Percentiles rank a stretch among this genome's conserved stretches.
These are phyloP conservation scores for Diplocarpon mali DNA, from an alignment of 2,329 filamentous ascomycete genomes.

Conservation along the genomic window DNA sequence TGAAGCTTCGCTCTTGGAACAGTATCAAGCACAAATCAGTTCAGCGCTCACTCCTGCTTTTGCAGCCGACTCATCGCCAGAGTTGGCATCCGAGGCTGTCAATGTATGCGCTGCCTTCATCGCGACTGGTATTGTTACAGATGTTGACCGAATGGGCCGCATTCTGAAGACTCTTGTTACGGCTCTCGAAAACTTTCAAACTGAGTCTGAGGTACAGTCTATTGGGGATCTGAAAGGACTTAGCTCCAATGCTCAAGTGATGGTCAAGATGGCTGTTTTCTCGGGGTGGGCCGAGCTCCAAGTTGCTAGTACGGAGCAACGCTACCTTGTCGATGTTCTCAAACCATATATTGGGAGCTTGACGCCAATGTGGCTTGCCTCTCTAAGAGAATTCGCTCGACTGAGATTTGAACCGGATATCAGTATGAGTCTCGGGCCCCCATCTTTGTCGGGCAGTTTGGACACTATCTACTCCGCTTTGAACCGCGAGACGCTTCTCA, in stretches of 20 bases:
- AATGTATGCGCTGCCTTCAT: slow-evolving; percentile 98
- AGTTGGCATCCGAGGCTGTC: slow-evolving; percentile 89
- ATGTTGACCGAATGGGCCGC: slow-evolving; percentile 96
- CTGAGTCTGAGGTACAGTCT: slow-evolving; percentile 66
- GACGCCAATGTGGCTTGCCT: slow-evolving; percentile 89
- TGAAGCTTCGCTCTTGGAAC: slow-evolving; percentile 91
- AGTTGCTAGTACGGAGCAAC: slow-evolving; percentile 85
- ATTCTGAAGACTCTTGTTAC: slow-evolving; percentile 89
- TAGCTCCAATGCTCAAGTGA: slow-evolving; percentile 91
- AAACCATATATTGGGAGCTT: slow-evolving; percentile 82
- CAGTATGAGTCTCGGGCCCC: slow-evolving; percentile 75
- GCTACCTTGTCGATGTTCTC: slow-evolving; percentile 78
- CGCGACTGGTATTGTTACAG: slow-evolving; percentile 91
- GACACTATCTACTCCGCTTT: slow-evolving; percentile 92
- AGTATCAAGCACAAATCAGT: slow-evolving; percentile 97
- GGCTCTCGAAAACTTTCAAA: slow-evolving; percentile 84
- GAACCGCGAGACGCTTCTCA: slow-evolving; percentile 84
- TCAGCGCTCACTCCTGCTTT: slow-evolving; percentile 95
- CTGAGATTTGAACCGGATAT: slow-evolving; percentile 95
- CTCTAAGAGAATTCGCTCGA: slow-evolving; percentile 84
- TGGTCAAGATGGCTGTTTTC: slow-evolving; percentile 97
- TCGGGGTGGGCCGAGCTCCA: slow-evolving; percentile 96
- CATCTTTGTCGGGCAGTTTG: slow-evolving; percentile 71
- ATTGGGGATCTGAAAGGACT: slow-evolving; percentile 90
- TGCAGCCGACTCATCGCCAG: slow-evolving; percentile 87